phyloP scores from a whole-genome alignment of 352 stramenopile species.

The Phytophthora melonis region DNA sequence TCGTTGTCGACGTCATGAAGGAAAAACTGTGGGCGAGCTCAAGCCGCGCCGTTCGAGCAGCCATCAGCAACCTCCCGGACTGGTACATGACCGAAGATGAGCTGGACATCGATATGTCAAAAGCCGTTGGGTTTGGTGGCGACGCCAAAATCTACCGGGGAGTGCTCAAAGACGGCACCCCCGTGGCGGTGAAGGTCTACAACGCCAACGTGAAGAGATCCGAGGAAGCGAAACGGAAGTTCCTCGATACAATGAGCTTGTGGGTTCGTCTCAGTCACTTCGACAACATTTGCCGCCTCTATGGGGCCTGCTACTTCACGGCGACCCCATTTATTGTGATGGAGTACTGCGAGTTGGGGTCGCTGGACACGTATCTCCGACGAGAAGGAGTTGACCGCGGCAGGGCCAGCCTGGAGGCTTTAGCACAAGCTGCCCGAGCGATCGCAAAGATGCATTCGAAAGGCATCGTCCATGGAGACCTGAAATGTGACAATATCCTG shows the following conservation, averaged over 20 bases:
- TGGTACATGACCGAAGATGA: neutral
- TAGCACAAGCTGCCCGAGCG: neutral
- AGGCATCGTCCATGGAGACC: neutral
- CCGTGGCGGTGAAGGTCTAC: neutral
- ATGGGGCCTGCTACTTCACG: conserved; percentile 1
- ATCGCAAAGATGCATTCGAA: neutral
- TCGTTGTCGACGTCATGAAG: neutral
- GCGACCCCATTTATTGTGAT: neutral
- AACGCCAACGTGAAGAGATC: neutral
- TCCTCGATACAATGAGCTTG: neutral
- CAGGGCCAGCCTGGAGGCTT: neutral
- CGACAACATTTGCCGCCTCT: neutral
- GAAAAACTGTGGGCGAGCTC: neutral
- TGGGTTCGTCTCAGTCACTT: neutral
- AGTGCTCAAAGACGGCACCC: neutral
- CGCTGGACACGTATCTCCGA: neutral
- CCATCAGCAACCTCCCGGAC: neutral
- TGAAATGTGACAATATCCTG: neutral
- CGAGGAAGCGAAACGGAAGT: neutral
- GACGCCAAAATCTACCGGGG: neutral
- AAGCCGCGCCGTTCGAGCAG: neutral
- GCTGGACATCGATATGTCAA: neutral
- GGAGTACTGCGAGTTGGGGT: neutral
- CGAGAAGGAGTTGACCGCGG: neutral
- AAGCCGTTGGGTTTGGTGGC: neutral